These are phyloP conservation scores for Debaryomyces psychrophilus DNA, from an alignment of 1,139 yeast genomes.

Conservation along the genomic window DNA sequence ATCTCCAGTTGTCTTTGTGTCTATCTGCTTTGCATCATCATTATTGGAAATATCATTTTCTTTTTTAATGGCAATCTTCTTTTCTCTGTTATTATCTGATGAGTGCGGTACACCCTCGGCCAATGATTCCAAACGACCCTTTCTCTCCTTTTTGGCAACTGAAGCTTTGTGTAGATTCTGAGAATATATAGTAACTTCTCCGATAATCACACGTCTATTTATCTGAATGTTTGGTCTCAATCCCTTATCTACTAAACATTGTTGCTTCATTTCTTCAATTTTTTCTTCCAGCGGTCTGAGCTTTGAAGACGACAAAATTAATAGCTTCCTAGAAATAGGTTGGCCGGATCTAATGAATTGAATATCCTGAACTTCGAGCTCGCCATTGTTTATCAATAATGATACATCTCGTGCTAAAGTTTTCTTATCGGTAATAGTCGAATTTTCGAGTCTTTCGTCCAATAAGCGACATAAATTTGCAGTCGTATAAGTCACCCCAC, in stretches of 20 bases:
- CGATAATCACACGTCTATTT: slow-evolving; percentile 33
- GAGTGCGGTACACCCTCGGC: slow-evolving; percentile 11
- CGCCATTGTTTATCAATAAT: slow-evolving; percentile 24
- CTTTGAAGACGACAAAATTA: slow-evolving; percentile 33
- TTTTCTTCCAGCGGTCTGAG: slow-evolving; percentile 31
- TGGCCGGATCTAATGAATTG: slow-evolving; percentile 34
- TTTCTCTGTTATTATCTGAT: slow-evolving; percentile 10
- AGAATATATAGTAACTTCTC: slow-evolving; percentile 32
- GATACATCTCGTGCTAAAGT: slow-evolving; percentile 52
- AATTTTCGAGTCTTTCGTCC: slow-evolving; percentile 37
- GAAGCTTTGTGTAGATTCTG: slow-evolving; percentile 12
- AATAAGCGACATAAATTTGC: slow-evolving; percentile 38
- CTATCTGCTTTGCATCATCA: slow-evolving; percentile 13
- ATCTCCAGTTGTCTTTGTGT: slow-evolving; percentile 6
- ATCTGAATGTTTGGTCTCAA: slow-evolving; percentile 15
- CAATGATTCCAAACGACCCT: slow-evolving; percentile 27
- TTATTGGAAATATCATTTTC: slow-evolving; percentile 14
- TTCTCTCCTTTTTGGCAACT: slow-evolving; percentile 17
- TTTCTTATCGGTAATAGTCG: slow-evolving; percentile 48
- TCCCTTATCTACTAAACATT: slow-evolving; percentile 33
- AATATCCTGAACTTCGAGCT: slow-evolving; percentile 33
- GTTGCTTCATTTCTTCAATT: slow-evolving; percentile 29
- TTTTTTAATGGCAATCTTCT: slow-evolving; percentile 7
- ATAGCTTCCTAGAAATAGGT: slow-evolving; percentile 34
- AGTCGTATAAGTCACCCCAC: slow-evolving; percentile 47